Conservation (phyloP, 106 monocot genomes). For the Alisma plantagoaquatica region DNA sequence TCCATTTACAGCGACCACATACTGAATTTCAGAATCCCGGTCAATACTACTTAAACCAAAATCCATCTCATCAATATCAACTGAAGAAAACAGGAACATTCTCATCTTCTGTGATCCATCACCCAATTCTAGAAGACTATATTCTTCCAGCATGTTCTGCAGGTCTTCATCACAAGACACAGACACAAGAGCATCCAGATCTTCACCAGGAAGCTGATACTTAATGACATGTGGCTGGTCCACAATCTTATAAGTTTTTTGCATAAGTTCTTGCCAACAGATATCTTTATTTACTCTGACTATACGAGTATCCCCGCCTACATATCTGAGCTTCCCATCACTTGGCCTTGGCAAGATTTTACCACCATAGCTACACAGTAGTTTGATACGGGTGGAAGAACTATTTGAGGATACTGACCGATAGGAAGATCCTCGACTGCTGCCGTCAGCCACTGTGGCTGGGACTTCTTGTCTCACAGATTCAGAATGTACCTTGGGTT, state of each 20-base stretch:
- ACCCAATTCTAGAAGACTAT: constrained; percentile 38
- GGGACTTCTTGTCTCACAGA: constrained; percentile 27
- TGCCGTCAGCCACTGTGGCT: constrained; percentile 31
- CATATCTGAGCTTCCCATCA: constrained; percentile 90
- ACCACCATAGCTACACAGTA: constrained; percentile 82
- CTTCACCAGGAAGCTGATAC: constrained; percentile 90
- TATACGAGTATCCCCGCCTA: constrained; percentile 85
- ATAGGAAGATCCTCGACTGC: constrained; percentile 32
- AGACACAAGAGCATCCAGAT: constrained; percentile 83
- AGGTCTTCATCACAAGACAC: constrained; percentile 89
- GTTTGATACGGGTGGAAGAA: constrained; percentile 38
- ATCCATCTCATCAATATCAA: constrained; percentile 45
- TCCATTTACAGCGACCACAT: constrained; percentile 89
- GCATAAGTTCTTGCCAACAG: constrained; percentile 70
- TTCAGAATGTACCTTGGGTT: constrained; percentile 28
- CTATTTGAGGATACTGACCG: constrained; percentile 51
- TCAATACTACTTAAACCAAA: constrained; percentile 45
- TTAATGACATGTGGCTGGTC: constrained; percentile 62
- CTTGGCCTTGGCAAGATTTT: constrained; percentile 79
- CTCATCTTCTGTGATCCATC: constrained; percentile 72
- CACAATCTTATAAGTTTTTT: constrained; percentile 42
- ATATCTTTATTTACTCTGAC: constrained; percentile 54
- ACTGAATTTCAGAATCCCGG: constrained; percentile 53
- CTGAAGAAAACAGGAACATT: constrained; percentile 67
- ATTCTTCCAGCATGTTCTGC: constrained; percentile 95